Percentiles rank a stretch among this genome's conserved stretches.
Evolutionary conservation across 2,329 filamentous ascomycete species (phyloP).

Genomic region (Colletotrichum orchidophilum): DNA sequence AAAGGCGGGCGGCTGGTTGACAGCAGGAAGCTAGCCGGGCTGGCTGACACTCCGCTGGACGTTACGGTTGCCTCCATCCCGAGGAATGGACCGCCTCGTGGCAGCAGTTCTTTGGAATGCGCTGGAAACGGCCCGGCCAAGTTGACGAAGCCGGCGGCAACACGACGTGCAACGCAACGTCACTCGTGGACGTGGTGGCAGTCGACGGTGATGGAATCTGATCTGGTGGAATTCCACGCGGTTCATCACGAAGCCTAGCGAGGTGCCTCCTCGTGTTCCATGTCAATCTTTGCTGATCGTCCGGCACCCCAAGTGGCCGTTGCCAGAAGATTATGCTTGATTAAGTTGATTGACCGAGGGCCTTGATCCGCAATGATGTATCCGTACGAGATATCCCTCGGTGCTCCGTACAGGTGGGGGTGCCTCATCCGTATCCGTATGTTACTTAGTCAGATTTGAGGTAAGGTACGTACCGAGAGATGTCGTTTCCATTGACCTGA

Average conservation of each 20-base stretch:
- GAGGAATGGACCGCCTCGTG: conserved; percentile 22
- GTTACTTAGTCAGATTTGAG: neutral
- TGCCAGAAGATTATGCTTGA: conserved; percentile 20
- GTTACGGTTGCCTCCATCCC: neutral
- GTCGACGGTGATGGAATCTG: neutral
- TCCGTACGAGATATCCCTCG: neutral
- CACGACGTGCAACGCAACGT: neutral
- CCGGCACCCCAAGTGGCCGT: neutral
- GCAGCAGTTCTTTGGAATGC: conserved; percentile 16
- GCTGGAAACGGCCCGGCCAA: conserved; percentile 18
- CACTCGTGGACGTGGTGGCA: neutral
- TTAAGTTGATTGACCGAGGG: conserved; percentile 2
- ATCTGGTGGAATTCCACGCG: conserved; percentile 16
- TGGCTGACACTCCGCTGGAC: conserved; percentile 17
- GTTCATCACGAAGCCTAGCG: neutral
- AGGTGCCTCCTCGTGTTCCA: neutral
- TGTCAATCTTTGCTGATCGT: conserved; percentile 13
- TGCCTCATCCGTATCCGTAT: too few relatives aligned
- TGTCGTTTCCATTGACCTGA: neutral
- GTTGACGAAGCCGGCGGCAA: neutral
- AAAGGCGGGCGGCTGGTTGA: conserved; percentile 2
- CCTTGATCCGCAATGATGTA: conserved; percentile 16
- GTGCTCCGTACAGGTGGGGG: neutral
- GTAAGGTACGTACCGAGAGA: neutral
- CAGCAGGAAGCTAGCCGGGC: neutral